A percentile compares a stretch with the other conserved stretches of the same genome.
These are phyloP conservation scores for Diaporthe eres DNA, from an alignment of 2,329 filamentous ascomycete species.

Conservation along the genomic window DNA sequence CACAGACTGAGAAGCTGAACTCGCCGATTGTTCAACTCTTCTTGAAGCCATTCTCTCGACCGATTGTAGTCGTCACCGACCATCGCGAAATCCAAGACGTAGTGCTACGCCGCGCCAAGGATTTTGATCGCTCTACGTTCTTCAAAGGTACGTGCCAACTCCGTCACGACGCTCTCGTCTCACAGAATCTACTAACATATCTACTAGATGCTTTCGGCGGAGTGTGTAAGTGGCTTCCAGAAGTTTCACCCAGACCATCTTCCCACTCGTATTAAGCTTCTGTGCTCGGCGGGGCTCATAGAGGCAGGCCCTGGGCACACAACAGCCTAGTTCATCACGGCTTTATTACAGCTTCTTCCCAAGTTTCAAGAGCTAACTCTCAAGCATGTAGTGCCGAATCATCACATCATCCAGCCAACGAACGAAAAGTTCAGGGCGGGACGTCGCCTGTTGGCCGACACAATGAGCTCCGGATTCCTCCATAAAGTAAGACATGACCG, in stretches of 20 bases:
- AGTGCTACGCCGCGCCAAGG: constrained; percentile 39
- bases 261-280: background rate
- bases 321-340: too few relatives aligned
- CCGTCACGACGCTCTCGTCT: too few relatives aligned
- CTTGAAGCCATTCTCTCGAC: constrained; percentile 35
- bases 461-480: constrained; percentile 37
- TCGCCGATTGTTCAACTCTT: constrained; percentile 42
- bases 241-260: too few relatives aligned
- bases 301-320: background rate
- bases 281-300: background rate
- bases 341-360: background rate
- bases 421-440: constrained; percentile 36
- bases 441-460: constrained; percentile 35
- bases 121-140: constrained; percentile 38
- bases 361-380: background rate
- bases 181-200: background rate
- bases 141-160: background rate
- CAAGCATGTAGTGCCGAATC: constrained; percentile 9
- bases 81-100: constrained; percentile 41
- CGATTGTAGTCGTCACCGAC: constrained; percentile 40
- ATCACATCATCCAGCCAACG: constrained; percentile 33
- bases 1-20: constrained; percentile 19
- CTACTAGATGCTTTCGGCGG: constrained; percentile 26
- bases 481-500: constrained; percentile 6
- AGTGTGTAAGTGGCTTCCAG: background rate